Conservation (phyloP, 345 rosid species). For the Rhodamnia rubescens region DNA sequence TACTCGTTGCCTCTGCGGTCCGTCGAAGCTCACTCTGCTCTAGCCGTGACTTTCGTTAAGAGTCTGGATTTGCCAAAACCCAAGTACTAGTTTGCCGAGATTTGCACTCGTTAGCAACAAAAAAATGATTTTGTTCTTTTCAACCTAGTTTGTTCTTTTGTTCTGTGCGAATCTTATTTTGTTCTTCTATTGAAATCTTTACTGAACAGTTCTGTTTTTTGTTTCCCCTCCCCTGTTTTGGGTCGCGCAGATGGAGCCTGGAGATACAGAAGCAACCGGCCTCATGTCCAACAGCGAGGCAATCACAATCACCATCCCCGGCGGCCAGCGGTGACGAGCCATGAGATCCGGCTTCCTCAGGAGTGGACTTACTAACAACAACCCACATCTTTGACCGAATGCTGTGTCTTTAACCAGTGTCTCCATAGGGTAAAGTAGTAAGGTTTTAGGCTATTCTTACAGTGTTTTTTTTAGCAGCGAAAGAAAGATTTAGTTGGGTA, state of each 20-base stretch:
- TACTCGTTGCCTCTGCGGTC: background rate
- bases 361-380: slow-evolving; percentile 52
- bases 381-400: background rate
- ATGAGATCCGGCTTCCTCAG: slow-evolving; percentile 40
- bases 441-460: background rate
- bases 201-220: background rate
- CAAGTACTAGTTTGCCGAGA: background rate
- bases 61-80: background rate
- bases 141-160: background rate
- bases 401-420: background rate
- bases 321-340: slow-evolving; percentile 2
- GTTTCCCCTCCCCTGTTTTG: background rate
- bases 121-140: background rate
- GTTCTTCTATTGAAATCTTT: background rate
- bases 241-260: background rate
- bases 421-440: background rate
- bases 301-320: background rate
- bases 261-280: slow-evolving; percentile 3
- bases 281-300: background rate
- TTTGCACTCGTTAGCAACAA: background rate
- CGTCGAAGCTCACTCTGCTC: background rate
- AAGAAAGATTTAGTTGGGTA: background rate
- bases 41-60: background rate
- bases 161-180: background rate
- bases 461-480: background rate